Evolutionary conservation across 306 rosid genomes (phyloP), one percentile per base, ranked within the genome.

Genomic region (Boehmeria nivea): DNA sequence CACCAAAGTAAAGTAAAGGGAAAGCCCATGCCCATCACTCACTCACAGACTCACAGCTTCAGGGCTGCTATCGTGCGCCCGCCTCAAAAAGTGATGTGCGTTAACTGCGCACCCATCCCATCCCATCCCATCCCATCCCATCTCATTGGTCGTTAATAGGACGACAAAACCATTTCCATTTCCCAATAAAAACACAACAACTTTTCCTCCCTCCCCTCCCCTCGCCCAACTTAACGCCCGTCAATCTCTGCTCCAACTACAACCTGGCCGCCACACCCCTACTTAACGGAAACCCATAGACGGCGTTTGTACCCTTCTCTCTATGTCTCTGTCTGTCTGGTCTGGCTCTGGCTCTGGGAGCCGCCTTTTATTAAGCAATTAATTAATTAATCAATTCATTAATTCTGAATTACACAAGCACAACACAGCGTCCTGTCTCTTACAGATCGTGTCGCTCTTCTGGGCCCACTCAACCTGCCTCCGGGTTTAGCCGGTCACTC

Each of bases 131-230:
- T n/a, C n/a, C n/a, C n/a, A n/a, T n/a, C n/a, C n/a, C n/a, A n/a
- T n/a, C n/a, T n/a, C 34, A 44, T 70, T 81, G 94, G 85, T 67
- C 61, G 85, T 67, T 51, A 59, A 52, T 59, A 67, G 74, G 75
- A 71, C 71, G 94, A 81, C 94, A 84, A 66, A 18, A 68, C 76
- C 94, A 81, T 63, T 19, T 70, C 83, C 85, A 70, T 59, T 81
- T 84, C 75, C 79, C 81, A 73, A 84, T 70, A 70, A 76, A 81
- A 81, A 78, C 36, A 31, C 36, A 31, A 31, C 36, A 31, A 31
- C 36, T 31, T 31, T 31, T 31, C 36, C 36, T 31, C 36, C 36
- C n/a, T 6, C 36, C 36, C 3, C 5, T 28, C 34, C 34, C 5
- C 36, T 31, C 5, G 9, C 1, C 36, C 36, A 31, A n/a, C n/a